phyloP scores from a whole-genome alignment of 148 eudicot genomes.

The Rhododendron mucronatum region DNA sequence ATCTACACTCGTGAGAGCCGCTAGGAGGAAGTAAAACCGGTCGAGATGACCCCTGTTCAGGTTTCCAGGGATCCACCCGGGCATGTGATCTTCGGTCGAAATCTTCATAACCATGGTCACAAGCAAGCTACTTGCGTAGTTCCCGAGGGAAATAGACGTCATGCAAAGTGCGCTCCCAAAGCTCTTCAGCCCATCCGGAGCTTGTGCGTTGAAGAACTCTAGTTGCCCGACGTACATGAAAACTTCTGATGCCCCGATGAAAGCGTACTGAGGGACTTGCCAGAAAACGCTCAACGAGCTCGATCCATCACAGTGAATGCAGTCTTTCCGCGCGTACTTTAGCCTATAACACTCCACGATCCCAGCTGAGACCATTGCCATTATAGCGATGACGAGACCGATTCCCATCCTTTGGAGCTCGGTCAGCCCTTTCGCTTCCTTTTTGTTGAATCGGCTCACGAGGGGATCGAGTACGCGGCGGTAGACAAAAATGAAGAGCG shows the following conservation, averaged over 20 bases:
- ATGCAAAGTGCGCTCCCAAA: conserved; percentile 92
- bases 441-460: conserved; percentile 43
- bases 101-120: conserved; percentile 74
- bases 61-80: conserved; percentile 92
- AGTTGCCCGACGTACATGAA: conserved; percentile 91
- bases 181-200: conserved; percentile 88
- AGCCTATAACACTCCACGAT: conserved; percentile 65
- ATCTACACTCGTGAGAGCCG: conserved; percentile 55
- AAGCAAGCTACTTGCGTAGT: conserved; percentile 72
- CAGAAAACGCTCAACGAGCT: conserved; percentile 78
- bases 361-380: conserved; percentile 82
- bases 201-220: conserved; percentile 87
- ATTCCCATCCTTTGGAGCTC: conserved; percentile 94
- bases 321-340: conserved; percentile 56
- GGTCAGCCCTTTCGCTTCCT: conserved; percentile 47
- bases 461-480: conserved; percentile 58
- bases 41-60: conserved; percentile 81
- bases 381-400: conserved; percentile 70
- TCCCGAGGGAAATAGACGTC: conserved; percentile 93
- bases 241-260: conserved; percentile 87
- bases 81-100: conserved; percentile 60
- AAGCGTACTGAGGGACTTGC: conserved; percentile 82
- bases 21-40: conserved; percentile 75
- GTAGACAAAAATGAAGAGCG: conserved; percentile 56
- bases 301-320: conserved; percentile 48